Conservation (phyloP, 352 stramenopile species). For the Nothophytophthora sp. region DNA sequence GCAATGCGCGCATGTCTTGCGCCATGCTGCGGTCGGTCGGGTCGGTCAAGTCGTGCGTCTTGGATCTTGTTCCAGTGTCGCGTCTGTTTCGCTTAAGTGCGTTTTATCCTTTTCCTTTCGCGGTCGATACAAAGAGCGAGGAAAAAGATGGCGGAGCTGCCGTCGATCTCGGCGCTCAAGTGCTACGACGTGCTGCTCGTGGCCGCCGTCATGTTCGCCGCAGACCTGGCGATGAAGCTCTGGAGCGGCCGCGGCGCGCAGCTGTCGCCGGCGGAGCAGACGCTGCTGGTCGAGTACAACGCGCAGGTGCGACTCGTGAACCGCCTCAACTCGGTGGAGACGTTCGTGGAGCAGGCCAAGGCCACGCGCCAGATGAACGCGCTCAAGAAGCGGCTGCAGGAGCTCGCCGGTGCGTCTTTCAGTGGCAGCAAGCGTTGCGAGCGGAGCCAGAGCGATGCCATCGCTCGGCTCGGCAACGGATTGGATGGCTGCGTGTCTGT, state of each 20-base stretch:
- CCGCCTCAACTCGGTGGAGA: constrained; percentile 86
- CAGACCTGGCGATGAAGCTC: constrained; percentile 55
- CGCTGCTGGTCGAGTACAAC: constrained; percentile 72
- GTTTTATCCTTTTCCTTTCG: constrained; percentile 3
- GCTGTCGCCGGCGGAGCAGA: constrained; percentile 55
- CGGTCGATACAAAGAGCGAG: constrained; percentile 3
- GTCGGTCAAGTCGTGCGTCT: neutral
- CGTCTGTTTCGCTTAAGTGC: constrained; percentile 19
- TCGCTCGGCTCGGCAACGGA: too few species aligned
- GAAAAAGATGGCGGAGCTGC: constrained; percentile 23
- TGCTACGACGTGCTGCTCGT: constrained; percentile 79
- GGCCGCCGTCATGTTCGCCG: constrained; percentile 47
- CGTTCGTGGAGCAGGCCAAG: constrained; percentile 88
- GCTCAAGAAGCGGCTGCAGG: constrained; percentile 85
- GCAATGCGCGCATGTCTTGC: constrained; percentile 69
- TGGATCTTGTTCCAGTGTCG: neutral
- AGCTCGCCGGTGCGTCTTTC: constrained; percentile 58
- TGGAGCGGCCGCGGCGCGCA: constrained; percentile 53
- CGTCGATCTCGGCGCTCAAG: constrained; percentile 53
- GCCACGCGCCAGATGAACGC: constrained; percentile 85
- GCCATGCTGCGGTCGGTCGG: constrained; percentile 44
- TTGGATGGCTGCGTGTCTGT: neutral
- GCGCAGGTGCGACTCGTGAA: constrained; percentile 79
- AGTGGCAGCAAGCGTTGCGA: too few species aligned
- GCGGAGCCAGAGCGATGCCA: too few species aligned